phyloP scores from a whole-genome alignment of 768 basidiomycete species.

The Lactifluus echinatus region DNA sequence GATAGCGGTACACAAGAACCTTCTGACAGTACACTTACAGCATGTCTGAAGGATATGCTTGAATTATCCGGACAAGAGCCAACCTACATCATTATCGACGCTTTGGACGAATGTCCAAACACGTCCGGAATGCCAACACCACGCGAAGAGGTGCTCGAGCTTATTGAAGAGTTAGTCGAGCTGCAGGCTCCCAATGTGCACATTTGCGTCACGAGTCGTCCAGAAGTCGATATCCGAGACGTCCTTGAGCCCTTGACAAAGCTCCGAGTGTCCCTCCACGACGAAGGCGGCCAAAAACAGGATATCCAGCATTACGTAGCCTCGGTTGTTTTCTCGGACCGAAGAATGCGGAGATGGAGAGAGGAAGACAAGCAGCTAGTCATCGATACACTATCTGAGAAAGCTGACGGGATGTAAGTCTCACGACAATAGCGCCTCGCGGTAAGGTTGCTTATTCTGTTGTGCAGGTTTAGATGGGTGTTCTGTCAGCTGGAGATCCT shows the following conservation, averaged over 20 bases:
- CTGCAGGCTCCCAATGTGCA: background rate
- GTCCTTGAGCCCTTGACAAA: background rate
- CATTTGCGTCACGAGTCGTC: background rate
- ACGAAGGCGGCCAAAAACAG: background rate
- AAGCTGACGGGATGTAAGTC: constrained; percentile 1
- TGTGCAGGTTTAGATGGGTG: background rate
- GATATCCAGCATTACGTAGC: background rate
- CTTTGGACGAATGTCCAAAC: constrained; percentile 8
- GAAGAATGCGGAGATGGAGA: background rate
- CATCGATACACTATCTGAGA: background rate
- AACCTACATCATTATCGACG: background rate
- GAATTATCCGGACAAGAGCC: background rate
- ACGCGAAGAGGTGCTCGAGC: background rate
- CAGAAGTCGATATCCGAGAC: background rate
- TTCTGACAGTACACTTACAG: background rate
- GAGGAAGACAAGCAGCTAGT: background rate
- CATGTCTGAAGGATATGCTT: background rate
- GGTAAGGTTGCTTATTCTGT: background rate
- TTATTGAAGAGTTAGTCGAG: background rate
- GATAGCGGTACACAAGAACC: background rate
- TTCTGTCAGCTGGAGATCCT: background rate
- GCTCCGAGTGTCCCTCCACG: background rate
- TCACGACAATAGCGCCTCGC: background rate
- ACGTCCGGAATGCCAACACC: background rate
- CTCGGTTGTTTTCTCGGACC: background rate